Conservation (phyloP, 345 rosid genomes). For the Mangifera indica region DNA sequence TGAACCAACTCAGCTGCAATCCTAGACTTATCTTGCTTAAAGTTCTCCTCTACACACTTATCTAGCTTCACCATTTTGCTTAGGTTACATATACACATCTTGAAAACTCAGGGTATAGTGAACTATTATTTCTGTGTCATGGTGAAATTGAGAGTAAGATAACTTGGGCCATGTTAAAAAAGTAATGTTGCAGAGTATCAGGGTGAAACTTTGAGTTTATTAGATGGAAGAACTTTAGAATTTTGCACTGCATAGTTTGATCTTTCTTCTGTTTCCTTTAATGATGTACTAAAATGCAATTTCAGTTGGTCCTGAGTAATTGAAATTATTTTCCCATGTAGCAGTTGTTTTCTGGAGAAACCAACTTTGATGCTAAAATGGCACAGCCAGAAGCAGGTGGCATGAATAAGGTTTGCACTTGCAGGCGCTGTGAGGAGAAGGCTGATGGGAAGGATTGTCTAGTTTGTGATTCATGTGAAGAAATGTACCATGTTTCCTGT, state of each 20-base stretch:
- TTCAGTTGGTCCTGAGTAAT: constrained; percentile 2
- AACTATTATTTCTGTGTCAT: neutral
- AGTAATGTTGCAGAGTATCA: neutral
- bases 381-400: constrained; percentile 42
- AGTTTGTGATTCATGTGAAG: constrained; percentile 90
- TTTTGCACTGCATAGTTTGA: neutral
- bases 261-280: neutral
- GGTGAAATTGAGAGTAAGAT: neutral
- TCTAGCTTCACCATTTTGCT: too few relatives aligned
- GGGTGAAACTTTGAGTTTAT: neutral
- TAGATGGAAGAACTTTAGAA: constrained; percentile 4
- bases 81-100: too few relatives aligned
- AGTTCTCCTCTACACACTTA: neutral
- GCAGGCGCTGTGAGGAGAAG: constrained; percentile 63
- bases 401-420: constrained; percentile 39
- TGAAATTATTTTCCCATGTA: constrained; percentile 21
- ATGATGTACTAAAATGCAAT: neutral
- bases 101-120: neutral
- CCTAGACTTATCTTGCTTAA: neutral
- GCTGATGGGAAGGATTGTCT: constrained; percentile 64
- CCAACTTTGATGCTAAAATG: constrained; percentile 39
- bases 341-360: constrained; percentile 38
- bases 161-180: neutral
- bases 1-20: neutral
- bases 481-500: constrained; percentile 76